Conservation (phyloP, 148 eudicot genomes). For the Persicaria maculosa region DNA sequence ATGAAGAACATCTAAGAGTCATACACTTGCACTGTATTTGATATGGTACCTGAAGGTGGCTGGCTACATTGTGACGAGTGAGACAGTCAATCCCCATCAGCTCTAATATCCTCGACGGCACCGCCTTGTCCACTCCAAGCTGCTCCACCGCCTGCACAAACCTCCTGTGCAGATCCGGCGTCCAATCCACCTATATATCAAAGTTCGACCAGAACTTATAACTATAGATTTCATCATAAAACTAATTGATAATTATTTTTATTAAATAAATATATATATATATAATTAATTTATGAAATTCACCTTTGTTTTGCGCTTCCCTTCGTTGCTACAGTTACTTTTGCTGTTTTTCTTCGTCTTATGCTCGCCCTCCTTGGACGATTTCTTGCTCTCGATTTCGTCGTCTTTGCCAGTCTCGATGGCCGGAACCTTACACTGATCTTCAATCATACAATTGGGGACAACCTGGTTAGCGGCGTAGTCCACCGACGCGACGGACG, state of each 20-base stretch:
- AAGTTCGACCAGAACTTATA: too few relatives aligned
- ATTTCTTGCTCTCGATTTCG: slow-evolving; percentile 19
- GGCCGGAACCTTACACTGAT: background rate
- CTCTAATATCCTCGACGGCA: slow-evolving; percentile 91
- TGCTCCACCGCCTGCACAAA: slow-evolving; percentile 99
- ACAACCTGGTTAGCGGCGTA: slow-evolving; percentile 6
- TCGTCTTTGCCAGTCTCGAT: background rate
- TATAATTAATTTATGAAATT: background rate
- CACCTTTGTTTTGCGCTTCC: slow-evolving; percentile 41
- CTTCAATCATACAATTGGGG: slow-evolving; percentile 10
- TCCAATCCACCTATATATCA: slow-evolving; percentile 84
- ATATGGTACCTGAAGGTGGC: slow-evolving; percentile 84
- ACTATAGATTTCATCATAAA: background rate
- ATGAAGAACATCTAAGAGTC: too few relatives aligned
- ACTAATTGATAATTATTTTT: background rate
- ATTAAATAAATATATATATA: slow-evolving; percentile 7
- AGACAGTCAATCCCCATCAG: slow-evolving; percentile 95
- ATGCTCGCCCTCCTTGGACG: background rate
- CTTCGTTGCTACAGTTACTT: slow-evolving; percentile 15
- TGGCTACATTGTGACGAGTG: slow-evolving; percentile 96
- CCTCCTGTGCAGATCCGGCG: slow-evolving; percentile 92
- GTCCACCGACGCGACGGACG: slow-evolving; percentile 1
- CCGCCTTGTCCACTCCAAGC: slow-evolving; percentile 96
- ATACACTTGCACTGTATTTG: too few relatives aligned
- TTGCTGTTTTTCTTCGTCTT: slow-evolving; percentile 12